Conservation (phyloP, 2,329 filamentous ascomycete genomes). For the Fusarium bactridioides region DNA sequence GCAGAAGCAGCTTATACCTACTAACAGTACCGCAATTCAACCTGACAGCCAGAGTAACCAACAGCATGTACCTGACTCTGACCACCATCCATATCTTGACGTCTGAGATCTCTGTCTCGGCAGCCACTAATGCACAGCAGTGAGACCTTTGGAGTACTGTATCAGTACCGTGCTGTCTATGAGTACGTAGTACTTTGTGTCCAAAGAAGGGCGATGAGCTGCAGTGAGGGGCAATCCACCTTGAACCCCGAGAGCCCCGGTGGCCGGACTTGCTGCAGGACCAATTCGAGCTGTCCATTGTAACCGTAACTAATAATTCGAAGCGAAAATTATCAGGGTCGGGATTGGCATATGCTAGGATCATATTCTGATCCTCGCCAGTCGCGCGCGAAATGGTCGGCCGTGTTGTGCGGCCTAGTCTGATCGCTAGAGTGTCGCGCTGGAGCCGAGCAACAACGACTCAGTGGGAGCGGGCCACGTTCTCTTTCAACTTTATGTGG, state of each 20-base stretch:
- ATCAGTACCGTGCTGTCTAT: slow-evolving; percentile 27
- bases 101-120: slow-evolving; percentile 46
- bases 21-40: background rate
- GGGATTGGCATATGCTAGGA: slow-evolving; percentile 23
- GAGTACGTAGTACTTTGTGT: slow-evolving; percentile 22
- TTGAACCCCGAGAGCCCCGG: slow-evolving; percentile 31
- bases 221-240: slow-evolving; percentile 32
- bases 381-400: slow-evolving; percentile 38
- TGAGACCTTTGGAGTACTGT: slow-evolving; percentile 31
- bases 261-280: slow-evolving; percentile 28
- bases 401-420: slow-evolving; percentile 36
- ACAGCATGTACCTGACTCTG: slow-evolving; percentile 41
- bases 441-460: slow-evolving; percentile 37
- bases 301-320: slow-evolving; percentile 31
- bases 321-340: slow-evolving; percentile 37
- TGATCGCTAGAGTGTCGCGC: slow-evolving; percentile 33
- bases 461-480: slow-evolving; percentile 44
- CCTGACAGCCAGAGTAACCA: background rate
- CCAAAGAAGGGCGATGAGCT: slow-evolving; percentile 24
- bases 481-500: slow-evolving; percentile 43
- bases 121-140: slow-evolving; percentile 47
- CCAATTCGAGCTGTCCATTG: slow-evolving; percentile 26
- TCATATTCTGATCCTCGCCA: slow-evolving; percentile 30
- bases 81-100: slow-evolving; percentile 37
- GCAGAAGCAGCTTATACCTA: slow-evolving; percentile 6